These are phyloP conservation scores for Gastrolobium bilobum DNA, from an alignment of 306 rosid species.

Conservation along the genomic window DNA sequence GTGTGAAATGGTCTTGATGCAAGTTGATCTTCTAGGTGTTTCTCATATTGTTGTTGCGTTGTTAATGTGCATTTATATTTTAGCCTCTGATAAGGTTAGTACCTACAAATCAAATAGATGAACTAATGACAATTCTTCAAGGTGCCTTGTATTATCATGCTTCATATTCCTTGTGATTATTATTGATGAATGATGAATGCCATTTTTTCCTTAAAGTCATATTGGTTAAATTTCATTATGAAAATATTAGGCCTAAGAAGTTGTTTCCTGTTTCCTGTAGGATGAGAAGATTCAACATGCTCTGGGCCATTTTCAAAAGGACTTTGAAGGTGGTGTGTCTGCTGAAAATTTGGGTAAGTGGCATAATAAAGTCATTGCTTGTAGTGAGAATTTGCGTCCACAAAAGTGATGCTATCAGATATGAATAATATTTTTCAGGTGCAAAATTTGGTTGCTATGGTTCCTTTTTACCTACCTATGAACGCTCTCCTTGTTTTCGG, in stretches of 20 bases:
- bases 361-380: slow-evolving; percentile 43
- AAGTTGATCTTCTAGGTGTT: slow-evolving; percentile 33
- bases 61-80: slow-evolving; percentile 23
- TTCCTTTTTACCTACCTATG: slow-evolving; percentile 74
- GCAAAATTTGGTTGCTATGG: slow-evolving; percentile 81
- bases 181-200: slow-evolving; percentile 24
- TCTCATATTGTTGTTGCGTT: slow-evolving; percentile 30
- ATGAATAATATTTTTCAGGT: slow-evolving; percentile 65
- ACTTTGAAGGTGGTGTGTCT: slow-evolving; percentile 74
- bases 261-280: slow-evolving; percentile 49
- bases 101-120: slow-evolving; percentile 3
- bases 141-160: slow-evolving; percentile 6
- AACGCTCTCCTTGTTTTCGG: slow-evolving; percentile 51
- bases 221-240: slow-evolving; percentile 22
- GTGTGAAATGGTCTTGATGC: slow-evolving; percentile 10
- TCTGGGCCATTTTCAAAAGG: slow-evolving; percentile 84
- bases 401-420: slow-evolving; percentile 52
- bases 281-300: slow-evolving; percentile 70
- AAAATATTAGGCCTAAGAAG: slow-evolving; percentile 40
- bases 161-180: slow-evolving; percentile 31
- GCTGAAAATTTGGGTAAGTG: slow-evolving; percentile 81
- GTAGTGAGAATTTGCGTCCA: slow-evolving; percentile 47
- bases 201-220: slow-evolving; percentile 18
- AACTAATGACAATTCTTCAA: slow-evolving; percentile 21
- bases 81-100: slow-evolving; percentile 6